phyloP scores from a whole-genome alignment of 192 early-diverging fungal species.

The Coemansia sp. region DNA sequence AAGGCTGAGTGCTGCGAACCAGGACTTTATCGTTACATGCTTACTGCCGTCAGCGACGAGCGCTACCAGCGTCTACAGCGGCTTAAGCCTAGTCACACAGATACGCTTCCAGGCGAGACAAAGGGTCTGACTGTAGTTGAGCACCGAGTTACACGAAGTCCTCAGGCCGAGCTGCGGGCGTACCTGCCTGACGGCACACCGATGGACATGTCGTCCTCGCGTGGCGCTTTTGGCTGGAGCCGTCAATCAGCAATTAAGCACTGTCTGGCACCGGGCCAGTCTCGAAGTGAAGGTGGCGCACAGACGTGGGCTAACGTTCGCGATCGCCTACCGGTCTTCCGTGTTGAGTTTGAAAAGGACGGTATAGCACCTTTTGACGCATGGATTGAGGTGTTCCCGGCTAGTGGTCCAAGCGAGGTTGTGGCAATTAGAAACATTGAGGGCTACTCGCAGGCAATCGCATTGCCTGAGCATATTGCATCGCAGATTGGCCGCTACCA shows the following conservation, averaged over 20 bases:
- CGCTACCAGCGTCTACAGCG: slow-evolving; percentile 37
- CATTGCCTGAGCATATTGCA: slow-evolving; percentile 37
- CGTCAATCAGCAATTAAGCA: slow-evolving; percentile 18
- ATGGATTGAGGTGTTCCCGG: slow-evolving; percentile 49
- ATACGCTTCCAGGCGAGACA: slow-evolving; percentile 3
- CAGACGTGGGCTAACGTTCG: slow-evolving; percentile 43
- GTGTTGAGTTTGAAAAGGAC: slow-evolving; percentile 33
- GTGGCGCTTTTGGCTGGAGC: slow-evolving; percentile 2
- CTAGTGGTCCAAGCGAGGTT: slow-evolving; percentile 40
- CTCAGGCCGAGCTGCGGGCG: slow-evolving; percentile 36
- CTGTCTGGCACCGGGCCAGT: slow-evolving; percentile 46
- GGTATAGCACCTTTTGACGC: slow-evolving; percentile 39
- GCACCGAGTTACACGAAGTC: slow-evolving; percentile 27
- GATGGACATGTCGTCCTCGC: neutral
- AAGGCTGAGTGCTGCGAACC: slow-evolving; percentile 36
- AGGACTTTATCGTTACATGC: slow-evolving; percentile 43
- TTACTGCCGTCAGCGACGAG: slow-evolving; percentile 41
- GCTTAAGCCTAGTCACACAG: slow-evolving; percentile 2
- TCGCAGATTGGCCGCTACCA: slow-evolving; percentile 47
- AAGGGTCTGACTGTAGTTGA: slow-evolving; percentile 25
- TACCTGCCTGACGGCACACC: slow-evolving; percentile 38
- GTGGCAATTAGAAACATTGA: slow-evolving; percentile 26
- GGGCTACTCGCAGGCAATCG: slow-evolving; percentile 19
- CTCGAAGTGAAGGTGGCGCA: slow-evolving; percentile 20
- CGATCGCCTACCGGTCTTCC: slow-evolving; percentile 41